phyloP scores from a whole-genome alignment of 108 stramenopile genomes.

The Discostella pseudostelligera region DNA sequence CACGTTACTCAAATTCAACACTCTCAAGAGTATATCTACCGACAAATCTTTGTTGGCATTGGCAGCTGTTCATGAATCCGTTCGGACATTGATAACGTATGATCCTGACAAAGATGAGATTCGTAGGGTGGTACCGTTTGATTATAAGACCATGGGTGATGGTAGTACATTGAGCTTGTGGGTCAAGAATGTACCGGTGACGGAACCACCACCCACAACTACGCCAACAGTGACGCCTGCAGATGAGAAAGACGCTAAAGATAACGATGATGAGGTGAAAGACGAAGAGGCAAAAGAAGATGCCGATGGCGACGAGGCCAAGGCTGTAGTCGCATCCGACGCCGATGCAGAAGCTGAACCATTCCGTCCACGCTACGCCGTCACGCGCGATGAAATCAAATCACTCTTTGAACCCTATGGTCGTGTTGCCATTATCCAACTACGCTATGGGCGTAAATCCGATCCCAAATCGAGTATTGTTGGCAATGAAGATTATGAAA shows the following conservation, averaged over 20 bases:
- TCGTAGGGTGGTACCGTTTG: conserved; percentile 62
- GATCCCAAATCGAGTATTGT: not conserved
- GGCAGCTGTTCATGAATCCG: conserved; percentile 55
- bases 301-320: conserved; percentile 16
- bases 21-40: conserved; percentile 63
- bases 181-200: conserved; percentile 67
- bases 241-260: no score
- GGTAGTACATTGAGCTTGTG: conserved; percentile 63
- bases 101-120: conserved; percentile 62
- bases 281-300: no score
- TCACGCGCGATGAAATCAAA: conserved; percentile 68
- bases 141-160: conserved; percentile 68
- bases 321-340: conserved; percentile 40
- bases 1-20: conserved; percentile 67
- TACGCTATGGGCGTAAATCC: conserved; percentile 37
- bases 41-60: conserved; percentile 51
- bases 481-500: conserved; percentile 20
- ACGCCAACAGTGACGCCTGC: no score
- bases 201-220: conserved; percentile 46
- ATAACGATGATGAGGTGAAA: no score
- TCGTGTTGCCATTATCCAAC: conserved; percentile 64
- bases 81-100: conserved; percentile 36
- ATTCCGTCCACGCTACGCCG: conserved; percentile 47
- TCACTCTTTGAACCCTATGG: conserved; percentile 72
- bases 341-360: conserved; percentile 13